These are phyloP conservation scores for Endoconidiophora laricicola DNA, from an alignment of 2,329 filamentous ascomycete species.

Conservation along the genomic window DNA sequence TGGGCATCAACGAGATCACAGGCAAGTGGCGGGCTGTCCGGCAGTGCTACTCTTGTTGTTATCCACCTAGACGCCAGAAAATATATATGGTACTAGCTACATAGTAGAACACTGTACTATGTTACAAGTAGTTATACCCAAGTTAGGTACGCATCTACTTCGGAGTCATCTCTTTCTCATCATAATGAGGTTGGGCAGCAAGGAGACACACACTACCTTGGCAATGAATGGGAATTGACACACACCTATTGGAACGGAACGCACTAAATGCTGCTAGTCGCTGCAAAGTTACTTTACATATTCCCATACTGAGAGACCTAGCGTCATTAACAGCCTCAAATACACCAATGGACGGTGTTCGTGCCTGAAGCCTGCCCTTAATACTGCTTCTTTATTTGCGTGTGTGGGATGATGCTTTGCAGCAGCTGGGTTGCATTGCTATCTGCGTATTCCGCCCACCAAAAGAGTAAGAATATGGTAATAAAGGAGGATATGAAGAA, in stretches of 20 bases:
- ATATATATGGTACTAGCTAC: too few species aligned
- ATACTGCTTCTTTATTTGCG: too few species aligned
- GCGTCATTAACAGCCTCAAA: too few species aligned
- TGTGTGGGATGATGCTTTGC: slow-evolving; percentile 4
- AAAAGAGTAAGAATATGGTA: too few species aligned
- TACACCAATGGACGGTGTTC: background rate
- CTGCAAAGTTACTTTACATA: background rate
- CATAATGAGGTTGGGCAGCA: slow-evolving; percentile 1
- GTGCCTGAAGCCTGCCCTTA: background rate
- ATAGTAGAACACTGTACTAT: too few species aligned
- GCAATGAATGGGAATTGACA: background rate
- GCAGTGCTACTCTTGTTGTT: slow-evolving; percentile 1
- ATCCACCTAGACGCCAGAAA: background rate
- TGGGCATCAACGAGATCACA: too few species aligned
- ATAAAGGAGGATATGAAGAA: too few species aligned
- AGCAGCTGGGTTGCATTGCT: background rate
- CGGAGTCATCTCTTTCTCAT: background rate
- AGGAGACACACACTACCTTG: background rate
- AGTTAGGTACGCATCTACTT: slow-evolving; percentile 11
- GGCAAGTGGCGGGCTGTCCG: too few species aligned
- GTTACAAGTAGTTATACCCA: too few species aligned
- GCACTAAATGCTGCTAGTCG: too few species aligned
- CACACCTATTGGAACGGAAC: too few species aligned
- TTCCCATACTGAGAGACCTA: background rate
- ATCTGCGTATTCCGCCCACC: too few species aligned